Base-by-base conservation (phyloP, 2,329 filamentous ascomycete species). In the Cercospora sojina region DNA sequence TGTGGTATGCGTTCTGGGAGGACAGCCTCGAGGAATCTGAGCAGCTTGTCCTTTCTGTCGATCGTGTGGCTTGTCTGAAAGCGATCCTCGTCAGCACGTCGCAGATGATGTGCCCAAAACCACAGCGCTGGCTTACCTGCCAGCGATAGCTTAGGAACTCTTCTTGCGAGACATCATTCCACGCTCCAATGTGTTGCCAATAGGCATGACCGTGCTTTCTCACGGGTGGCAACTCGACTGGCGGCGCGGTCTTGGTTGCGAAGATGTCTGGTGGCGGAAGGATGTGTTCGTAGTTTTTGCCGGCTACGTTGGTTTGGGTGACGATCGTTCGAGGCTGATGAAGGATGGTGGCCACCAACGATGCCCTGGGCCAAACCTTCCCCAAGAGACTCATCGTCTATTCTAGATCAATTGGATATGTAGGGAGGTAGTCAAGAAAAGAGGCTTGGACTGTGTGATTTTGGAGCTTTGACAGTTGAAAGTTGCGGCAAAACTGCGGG, bases 91-190 rank as follows among this genome's bases (percentile, higher is more conserved):
- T 69, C 49, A 66, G 65, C 27, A 5, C 23, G n/a, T 43, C 38
- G 23, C 32, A 16, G 25, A 27, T 18, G 7, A 53, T 1, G 27
- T 38, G 29, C 2, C 8, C 59, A 23, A 12, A 10, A 12, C 4
- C n/a, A 80, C 35, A 13, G 35, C 23, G 55, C 29, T 20, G 51
- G n/a, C 83, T 75, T 77, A 86, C 85, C 70, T 84, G 83, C 84
- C 85, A 88, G 10, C 78, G 74, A 66, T 87, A 85, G 35, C 79
- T 84, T 20, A 85, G 76, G 68, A 87, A 88, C 0, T 85, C 77
- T 1, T 82, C 74, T 2, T 77, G 71, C 0, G 82, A 72, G 0
- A 86, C 78, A 68, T 85, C 71, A 63, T 80, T 77, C 84, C 85
- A 88, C 12, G 67, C 60, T 3, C 43, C 64, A 38, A 72, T 61